Percentiles rank a stretch among this genome's conserved stretches.
phyloP scores from a whole-genome alignment of 768 basidiomycete species.

The Psilocybe cyanescens region DNA sequence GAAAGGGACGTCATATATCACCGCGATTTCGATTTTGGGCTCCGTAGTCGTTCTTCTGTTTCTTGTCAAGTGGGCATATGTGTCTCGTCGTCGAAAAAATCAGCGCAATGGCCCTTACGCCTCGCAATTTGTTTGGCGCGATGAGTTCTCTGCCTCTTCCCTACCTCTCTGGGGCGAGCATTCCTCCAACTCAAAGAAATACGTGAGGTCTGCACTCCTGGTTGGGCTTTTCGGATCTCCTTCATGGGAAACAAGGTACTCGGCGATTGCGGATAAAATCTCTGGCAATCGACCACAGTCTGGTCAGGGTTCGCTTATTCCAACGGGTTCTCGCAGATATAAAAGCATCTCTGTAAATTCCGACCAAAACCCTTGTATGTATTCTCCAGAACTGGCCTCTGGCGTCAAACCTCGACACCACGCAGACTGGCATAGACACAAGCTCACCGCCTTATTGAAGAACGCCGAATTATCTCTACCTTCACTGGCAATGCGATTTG shows the following conservation, averaged over 20 bases:
- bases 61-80: constrained; percentile 21
- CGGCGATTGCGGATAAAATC: background rate
- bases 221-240: constrained; percentile 52
- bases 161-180: background rate
- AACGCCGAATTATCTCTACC: background rate
- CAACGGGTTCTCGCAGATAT: background rate
- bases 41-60: constrained; percentile 21
- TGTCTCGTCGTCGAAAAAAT: constrained; percentile 15
- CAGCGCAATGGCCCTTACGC: background rate
- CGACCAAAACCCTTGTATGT: background rate
- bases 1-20: constrained; percentile 6
- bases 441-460: background rate
- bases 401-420: background rate
- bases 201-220: constrained; percentile 38
- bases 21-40: constrained; percentile 10
- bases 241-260: constrained; percentile 43
- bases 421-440: background rate
- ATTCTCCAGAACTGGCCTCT: background rate
- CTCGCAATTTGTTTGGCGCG: constrained; percentile 5
- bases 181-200: background rate
- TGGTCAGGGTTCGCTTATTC: background rate
- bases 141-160: constrained; percentile 15
- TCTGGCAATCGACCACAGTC: background rate
- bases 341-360: background rate
- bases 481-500: background rate